A percentile compares a stretch with the other conserved stretches of the same genome.
phyloP scores from a whole-genome alignment of 2,329 filamentous ascomycete species.

The Drechslerella coelobrocha region DNA sequence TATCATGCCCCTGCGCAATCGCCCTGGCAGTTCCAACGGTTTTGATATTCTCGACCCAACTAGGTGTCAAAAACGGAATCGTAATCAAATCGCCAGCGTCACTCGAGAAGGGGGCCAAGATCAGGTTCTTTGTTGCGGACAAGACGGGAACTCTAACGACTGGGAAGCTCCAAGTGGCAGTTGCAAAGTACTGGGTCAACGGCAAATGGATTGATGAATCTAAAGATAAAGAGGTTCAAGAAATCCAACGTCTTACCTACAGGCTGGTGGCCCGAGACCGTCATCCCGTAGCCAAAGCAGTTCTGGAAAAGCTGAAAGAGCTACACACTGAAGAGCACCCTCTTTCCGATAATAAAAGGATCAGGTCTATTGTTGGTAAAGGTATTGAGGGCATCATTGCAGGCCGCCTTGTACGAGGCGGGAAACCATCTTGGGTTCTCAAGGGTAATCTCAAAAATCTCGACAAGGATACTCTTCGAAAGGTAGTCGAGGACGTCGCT shows the following conservation, averaged over 20 bases:
- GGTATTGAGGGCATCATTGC: conserved; percentile 59
- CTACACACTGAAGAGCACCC: conserved; percentile 17
- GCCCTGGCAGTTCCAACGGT: conserved; percentile 80
- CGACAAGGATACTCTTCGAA: conserved; percentile 54
- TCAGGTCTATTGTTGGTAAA: conserved; percentile 53
- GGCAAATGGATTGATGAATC: conserved; percentile 28
- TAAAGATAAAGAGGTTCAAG: conserved; percentile 19
- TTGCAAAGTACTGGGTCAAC: conserved; percentile 56
- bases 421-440: conserved; percentile 62
- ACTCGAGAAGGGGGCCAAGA: conserved; percentile 69
- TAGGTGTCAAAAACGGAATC: conserved; percentile 70
- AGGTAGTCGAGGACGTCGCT: conserved; percentile 24
- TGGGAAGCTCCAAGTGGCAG: conserved; percentile 63
- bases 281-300: conserved; percentile 53
- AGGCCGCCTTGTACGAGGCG: conserved; percentile 58
- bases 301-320: conserved; percentile 40
- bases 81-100: conserved; percentile 72
- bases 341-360: conserved; percentile 17
- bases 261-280: conserved; percentile 37
- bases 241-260: conserved; percentile 24
- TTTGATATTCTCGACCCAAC: conserved; percentile 72
- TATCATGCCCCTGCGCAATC: conserved; percentile 81
- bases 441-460: conserved; percentile 49
- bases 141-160: conserved; percentile 79
- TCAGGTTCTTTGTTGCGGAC: conserved; percentile 75